Base-by-base conservation (phyloP, 78 protist species). In the Diacronema lutheri region DNA sequence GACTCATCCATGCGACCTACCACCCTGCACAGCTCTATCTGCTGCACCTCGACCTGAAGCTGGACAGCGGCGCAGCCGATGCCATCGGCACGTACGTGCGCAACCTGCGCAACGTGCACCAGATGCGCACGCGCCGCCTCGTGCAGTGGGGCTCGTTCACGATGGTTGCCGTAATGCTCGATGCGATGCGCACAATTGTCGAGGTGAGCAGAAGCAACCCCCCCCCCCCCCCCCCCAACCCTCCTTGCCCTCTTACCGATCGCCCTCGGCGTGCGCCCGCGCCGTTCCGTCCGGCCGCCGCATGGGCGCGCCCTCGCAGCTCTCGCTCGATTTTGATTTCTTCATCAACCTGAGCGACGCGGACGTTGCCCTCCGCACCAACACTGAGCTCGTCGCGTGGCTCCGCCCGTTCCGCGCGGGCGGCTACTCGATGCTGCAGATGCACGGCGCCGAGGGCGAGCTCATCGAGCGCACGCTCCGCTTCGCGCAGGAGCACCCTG, bases 101-200 rank as follows among this genome's bases (percentile, higher is more conserved):
- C 16, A 7, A 40, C 25, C 79, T 38, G n/a, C 58, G 58, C 37
- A 71, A 71, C 57, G 41, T 71, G 10, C 26, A 33, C 29, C 37
- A 26, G 35, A n/a, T 71, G 29, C 11, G 19, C 13, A 71, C 57
- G 23, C 26, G 79, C 6, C 79, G 79, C 58, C 79, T 71, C 1
- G 79, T 71, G 55, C 79, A 71, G 35, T 71, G 79, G 79, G 79
- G 79, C 19, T 57, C 60, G 10, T 71, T 4, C 29, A 71, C 79
- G 37, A 71, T 71, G 79, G 58, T 41, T 23, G 6, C 3, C 31
- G 21, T 33, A 14, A 0, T 71, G 79, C 79, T 71, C 21, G 79
- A 71, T 20, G 79, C 79, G 25, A 38, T 71, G 21, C 0, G 3
- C 21, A 10, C 79, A 33, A 35, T 41, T 6, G 57, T 41, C 6